These are phyloP conservation scores for Elongisporangium prolatum DNA, from an alignment of 352 stramenopile genomes.

Conservation along the genomic window DNA sequence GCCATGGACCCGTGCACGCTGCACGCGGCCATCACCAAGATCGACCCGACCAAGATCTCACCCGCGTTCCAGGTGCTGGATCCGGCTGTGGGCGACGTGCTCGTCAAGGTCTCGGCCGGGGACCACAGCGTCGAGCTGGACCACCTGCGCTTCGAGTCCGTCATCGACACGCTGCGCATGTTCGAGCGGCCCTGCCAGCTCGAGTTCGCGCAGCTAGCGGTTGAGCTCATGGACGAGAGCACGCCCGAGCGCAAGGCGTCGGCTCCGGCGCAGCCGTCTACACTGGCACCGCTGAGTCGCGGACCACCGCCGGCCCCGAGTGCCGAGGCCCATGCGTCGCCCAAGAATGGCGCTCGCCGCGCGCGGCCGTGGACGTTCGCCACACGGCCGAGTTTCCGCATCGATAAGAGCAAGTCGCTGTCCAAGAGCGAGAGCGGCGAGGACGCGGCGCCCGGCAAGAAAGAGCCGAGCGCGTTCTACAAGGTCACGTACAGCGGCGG, in stretches of 20 bases:
- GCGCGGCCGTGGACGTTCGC: conserved; percentile 19
- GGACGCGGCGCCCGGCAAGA: conserved; percentile 25
- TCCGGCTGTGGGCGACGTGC: conserved; percentile 57
- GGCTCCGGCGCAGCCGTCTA: not conserved
- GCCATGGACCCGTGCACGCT: conserved; percentile 76
- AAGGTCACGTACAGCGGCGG: conserved; percentile 60
- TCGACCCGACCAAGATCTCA: conserved; percentile 59
- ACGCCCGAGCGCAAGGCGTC: not conserved
- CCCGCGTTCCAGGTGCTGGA: conserved; percentile 43
- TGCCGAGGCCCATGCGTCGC: conserved; percentile 9
- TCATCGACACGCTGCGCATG: conserved; percentile 42
- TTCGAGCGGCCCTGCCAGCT: conserved; percentile 56
- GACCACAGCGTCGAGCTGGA: conserved; percentile 30
- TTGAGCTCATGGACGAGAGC: conserved; percentile 13
- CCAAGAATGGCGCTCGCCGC: conserved; percentile 15
- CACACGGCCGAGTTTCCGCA: conserved; percentile 57
- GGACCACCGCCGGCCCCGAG: not conserved
- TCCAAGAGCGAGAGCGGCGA: conserved; percentile 1
- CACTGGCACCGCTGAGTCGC: conserved; percentile 8
- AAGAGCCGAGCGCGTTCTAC: conserved; percentile 49
- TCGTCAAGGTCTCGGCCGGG: conserved; percentile 42
- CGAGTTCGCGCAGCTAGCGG: conserved; percentile 46
- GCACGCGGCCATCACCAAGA: conserved; percentile 58
- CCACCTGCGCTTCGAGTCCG: conserved; percentile 63
- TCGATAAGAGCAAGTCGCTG: conserved; percentile 27